These are phyloP conservation scores for Macroventuria anomochaeta DNA, from an alignment of 2,329 filamentous ascomycete genomes.

Conservation along the genomic window DNA sequence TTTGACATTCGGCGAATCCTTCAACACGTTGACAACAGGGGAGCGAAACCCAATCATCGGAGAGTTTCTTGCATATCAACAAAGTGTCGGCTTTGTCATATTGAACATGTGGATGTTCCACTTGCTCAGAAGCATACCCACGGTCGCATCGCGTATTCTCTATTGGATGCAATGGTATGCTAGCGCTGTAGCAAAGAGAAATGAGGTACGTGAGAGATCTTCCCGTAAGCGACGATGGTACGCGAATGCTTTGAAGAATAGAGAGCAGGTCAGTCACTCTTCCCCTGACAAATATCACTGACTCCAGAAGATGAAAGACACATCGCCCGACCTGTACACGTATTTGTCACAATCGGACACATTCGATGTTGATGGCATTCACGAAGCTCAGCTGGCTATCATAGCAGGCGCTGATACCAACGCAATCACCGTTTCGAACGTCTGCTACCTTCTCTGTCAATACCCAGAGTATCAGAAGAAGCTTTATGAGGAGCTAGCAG, in stretches of 20 bases:
- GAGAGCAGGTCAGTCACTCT: constrained; percentile 9
- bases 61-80: constrained; percentile 16
- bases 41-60: constrained; percentile 12
- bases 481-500: constrained; percentile 18
- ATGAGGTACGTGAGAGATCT: constrained; percentile 1
- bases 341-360: constrained; percentile 16
- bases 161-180: background rate
- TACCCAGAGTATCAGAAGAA: constrained; percentile 40
- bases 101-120: constrained; percentile 21
- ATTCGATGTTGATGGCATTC: constrained; percentile 6
- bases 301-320: constrained; percentile 10
- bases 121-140: constrained; percentile 8
- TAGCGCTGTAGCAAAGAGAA: background rate
- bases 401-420: constrained; percentile 57
- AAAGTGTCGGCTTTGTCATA: constrained; percentile 13
- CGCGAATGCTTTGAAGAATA: constrained; percentile 9
- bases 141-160: background rate
- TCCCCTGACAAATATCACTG: background rate
- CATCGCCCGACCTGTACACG: constrained; percentile 21
- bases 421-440: constrained; percentile 58
- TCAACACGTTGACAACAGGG: constrained; percentile 13
- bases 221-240: constrained; percentile 15
- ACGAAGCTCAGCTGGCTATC: constrained; percentile 23
- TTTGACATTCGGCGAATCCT: constrained; percentile 21
- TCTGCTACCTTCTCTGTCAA: constrained; percentile 45